Evolutionary conservation across 805 yeast species (phyloP).

Genomic region (Nakazawaea populi): DNA sequence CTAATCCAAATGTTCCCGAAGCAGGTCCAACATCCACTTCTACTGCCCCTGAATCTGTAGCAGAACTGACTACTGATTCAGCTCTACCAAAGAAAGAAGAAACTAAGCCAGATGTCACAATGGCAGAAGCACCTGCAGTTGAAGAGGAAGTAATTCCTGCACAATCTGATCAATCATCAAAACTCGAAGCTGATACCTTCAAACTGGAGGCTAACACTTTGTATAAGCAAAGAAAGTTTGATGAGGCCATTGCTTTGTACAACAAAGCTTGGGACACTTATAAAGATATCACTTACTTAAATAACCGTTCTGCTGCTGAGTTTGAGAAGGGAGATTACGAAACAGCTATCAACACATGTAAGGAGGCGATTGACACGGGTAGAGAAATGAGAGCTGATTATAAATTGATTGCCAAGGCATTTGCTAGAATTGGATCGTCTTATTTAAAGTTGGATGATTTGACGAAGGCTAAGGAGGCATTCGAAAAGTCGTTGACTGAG

Average conservation of each 20-base stretch:
- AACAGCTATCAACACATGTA: slow-evolving; percentile 74
- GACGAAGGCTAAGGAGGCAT: slow-evolving; percentile 65
- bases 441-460: slow-evolving; percentile 73
- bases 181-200: slow-evolving; percentile 55
- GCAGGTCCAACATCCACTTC: slow-evolving; percentile 16
- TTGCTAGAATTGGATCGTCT: slow-evolving; percentile 83
- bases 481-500: slow-evolving; percentile 91
- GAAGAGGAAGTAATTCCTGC: slow-evolving; percentile 8
- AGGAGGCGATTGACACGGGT: slow-evolving; percentile 81
- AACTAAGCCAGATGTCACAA: slow-evolving; percentile 22
- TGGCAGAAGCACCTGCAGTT: slow-evolving; percentile 23
- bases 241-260: slow-evolving; percentile 85
- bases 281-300: slow-evolving; percentile 87
- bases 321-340: slow-evolving; percentile 92
- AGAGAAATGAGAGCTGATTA: slow-evolving; percentile 89
- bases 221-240: slow-evolving; percentile 84
- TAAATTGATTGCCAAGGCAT: slow-evolving; percentile 85
- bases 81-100: slow-evolving; percentile 18
- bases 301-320: slow-evolving; percentile 97
- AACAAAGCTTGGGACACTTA: slow-evolving; percentile 77
- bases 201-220: slow-evolving; percentile 83
- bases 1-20: slow-evolving; percentile 17
- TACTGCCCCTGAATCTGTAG: slow-evolving; percentile 19
- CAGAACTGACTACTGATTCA: slow-evolving; percentile 19
- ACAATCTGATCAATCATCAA: slow-evolving; percentile 23